Percentiles rank a stretch among this genome's conserved stretches.
phyloP scores from a whole-genome alignment of 2,329 filamentous ascomycete genomes.

The Domatiomyces catenatus region DNA sequence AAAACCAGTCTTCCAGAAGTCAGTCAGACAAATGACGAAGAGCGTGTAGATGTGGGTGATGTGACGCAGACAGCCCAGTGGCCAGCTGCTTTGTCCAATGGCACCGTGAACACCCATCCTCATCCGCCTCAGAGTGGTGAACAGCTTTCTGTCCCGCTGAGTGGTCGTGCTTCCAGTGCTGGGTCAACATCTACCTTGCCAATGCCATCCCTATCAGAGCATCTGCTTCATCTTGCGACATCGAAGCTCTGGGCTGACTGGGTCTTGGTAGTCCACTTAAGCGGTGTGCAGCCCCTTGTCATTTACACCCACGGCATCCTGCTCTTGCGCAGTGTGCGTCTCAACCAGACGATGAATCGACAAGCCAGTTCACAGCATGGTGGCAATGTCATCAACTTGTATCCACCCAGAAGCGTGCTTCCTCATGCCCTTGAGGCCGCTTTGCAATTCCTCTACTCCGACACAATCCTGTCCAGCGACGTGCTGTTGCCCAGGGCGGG shows the following conservation, averaged over 20 bases:
- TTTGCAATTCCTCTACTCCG: slow-evolving; percentile 16
- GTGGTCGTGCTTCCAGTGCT: not conserved
- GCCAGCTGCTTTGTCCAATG: not conserved
- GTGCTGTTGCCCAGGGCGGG: slow-evolving; percentile 9
- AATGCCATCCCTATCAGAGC: slow-evolving; percentile 7
- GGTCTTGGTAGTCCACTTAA: slow-evolving; percentile 10
- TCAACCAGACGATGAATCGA: slow-evolving; percentile 9
- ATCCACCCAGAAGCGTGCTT: slow-evolving; percentile 10
- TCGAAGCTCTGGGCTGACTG: slow-evolving; percentile 13
- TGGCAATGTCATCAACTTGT: slow-evolving; percentile 11
- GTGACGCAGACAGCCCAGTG: not conserved
- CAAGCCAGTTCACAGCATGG: slow-evolving; percentile 4
- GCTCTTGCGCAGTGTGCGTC: slow-evolving; percentile 11
- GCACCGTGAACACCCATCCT: not conserved
- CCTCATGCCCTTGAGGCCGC: slow-evolving; percentile 17
- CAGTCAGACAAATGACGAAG: not conserved
- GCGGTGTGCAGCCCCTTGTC: slow-evolving; percentile 7
- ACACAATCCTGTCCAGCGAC: slow-evolving; percentile 12
- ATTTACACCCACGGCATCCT: slow-evolving; percentile 12
- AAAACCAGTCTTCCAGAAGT: not conserved
- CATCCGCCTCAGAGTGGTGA: not conserved
- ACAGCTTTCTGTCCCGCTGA: not conserved
- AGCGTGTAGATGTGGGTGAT: not conserved
- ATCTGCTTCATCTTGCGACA: slow-evolving; percentile 12
- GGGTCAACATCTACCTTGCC: not conserved